phyloP scores from a whole-genome alignment of 2,329 filamentous ascomycete genomes.

The Acephala macrosclerotiorum region DNA sequence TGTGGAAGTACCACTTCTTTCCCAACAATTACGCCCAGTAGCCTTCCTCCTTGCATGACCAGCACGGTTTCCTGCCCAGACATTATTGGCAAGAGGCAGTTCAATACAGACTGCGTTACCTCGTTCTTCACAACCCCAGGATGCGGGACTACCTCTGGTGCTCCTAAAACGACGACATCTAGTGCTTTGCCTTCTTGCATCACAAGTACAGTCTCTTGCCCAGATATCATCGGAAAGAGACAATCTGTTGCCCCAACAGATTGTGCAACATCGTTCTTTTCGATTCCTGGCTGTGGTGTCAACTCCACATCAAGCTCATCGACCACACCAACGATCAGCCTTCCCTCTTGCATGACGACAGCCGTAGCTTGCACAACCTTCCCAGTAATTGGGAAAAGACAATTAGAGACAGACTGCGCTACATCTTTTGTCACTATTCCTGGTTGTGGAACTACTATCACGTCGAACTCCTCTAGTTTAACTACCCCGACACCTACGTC shows the following conservation, averaged over 20 bases:
- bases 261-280: slow-evolving; percentile 12
- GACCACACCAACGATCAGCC: neutral
- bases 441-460: slow-evolving; percentile 9
- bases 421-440: slow-evolving; percentile 15
- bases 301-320: neutral
- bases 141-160: neutral
- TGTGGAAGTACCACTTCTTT: slow-evolving; percentile 6
- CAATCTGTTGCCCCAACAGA: neutral
- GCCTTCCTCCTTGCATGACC: slow-evolving; percentile 2
- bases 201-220: neutral
- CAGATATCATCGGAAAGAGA: neutral
- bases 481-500: neutral
- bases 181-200: neutral
- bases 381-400: neutral
- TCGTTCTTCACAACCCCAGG: neutral
- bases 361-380: slow-evolving; percentile 14
- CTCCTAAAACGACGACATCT: neutral
- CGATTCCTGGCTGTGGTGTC: slow-evolving; percentile 2
- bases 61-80: neutral
- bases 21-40: neutral
- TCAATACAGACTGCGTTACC: slow-evolving; percentile 8
- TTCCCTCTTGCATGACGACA: slow-evolving; percentile 13
- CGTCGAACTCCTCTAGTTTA: slow-evolving; percentile 15
- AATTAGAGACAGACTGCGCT: neutral
- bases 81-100: slow-evolving; percentile 5